A percentile compares a stretch with the other conserved stretches of the same genome.
Evolutionary conservation across 345 rosid species (phyloP).

Genomic region (Trapa incisa): DNA sequence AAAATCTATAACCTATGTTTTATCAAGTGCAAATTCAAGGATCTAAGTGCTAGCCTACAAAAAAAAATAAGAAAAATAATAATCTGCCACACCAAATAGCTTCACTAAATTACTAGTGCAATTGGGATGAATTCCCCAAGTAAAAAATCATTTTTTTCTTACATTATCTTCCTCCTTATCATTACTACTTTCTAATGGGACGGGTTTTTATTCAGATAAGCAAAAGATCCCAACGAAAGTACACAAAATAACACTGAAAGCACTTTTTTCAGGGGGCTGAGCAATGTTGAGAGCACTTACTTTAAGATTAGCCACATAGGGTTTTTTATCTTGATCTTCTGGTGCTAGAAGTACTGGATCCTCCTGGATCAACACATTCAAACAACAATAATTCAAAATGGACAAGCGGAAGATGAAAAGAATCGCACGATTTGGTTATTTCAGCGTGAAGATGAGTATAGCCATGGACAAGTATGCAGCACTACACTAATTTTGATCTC

Average conservation of each 20-base stretch:
- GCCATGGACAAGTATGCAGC: neutral
- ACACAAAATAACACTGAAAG: neutral
- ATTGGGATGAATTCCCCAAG: neutral
- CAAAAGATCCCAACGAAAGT: neutral
- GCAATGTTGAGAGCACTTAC: constrained; percentile 19
- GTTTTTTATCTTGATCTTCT: constrained; percentile 65
- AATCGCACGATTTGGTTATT: neutral
- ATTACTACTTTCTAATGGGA: neutral
- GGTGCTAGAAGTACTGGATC: constrained; percentile 94
- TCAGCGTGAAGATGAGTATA: neutral
- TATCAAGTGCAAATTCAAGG: no score
- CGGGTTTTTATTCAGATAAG: neutral
- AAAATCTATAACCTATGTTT: no score
- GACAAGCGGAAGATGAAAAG: neutral
- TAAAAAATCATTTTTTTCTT: neutral
- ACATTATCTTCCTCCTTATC: neutral
- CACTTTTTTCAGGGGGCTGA: no score
- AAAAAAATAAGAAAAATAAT: neutral
- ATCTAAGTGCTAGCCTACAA: no score
- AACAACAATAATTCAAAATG: neutral
- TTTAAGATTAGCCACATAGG: constrained; percentile 95
- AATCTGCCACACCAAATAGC: neutral
- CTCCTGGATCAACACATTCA: constrained; percentile 39
- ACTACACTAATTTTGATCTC: neutral
- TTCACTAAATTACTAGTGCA: neutral